Conservation (phyloP, 495 filamentous ascomycete genomes). For the Talaromyces wortmannii region DNA sequence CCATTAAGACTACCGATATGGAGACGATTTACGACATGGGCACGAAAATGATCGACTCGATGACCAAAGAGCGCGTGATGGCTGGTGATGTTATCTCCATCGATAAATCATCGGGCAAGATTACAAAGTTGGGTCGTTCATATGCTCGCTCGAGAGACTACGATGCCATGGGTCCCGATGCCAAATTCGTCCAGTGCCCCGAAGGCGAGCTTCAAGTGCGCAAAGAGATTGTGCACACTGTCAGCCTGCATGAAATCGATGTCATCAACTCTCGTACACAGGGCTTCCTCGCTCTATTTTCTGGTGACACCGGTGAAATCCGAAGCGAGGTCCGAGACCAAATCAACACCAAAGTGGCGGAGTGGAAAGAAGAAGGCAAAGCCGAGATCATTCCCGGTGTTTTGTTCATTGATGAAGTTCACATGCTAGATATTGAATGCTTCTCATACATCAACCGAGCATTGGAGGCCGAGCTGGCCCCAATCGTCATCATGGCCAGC, state of each 20-base stretch:
- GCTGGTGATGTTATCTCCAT: constrained; percentile 97
- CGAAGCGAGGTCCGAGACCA: constrained; percentile 94
- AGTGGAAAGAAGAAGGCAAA: constrained; percentile 99
- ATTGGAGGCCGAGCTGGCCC: constrained; percentile 85
- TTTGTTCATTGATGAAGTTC: constrained; percentile 97
- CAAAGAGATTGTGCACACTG: constrained; percentile 94
- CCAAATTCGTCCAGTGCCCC: constrained; percentile 97
- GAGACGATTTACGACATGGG: constrained; percentile 99
- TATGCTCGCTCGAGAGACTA: constrained; percentile 94
- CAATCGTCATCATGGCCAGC: constrained; percentile 99
- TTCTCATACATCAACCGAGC: constrained; percentile 98
- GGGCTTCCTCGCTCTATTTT: constrained; percentile 92
- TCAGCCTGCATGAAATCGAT: constrained; percentile 96
- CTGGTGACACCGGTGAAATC: constrained; percentile 97
- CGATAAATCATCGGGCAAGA: constrained; percentile 95
- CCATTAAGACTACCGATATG: constrained; percentile 99
- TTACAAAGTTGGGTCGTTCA: constrained; percentile 90
- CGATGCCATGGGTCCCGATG: constrained; percentile 98
- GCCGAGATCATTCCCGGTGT: constrained; percentile 97
- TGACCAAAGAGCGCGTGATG: constrained; percentile 98
- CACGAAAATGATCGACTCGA: constrained; percentile 97
- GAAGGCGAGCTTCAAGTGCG: constrained; percentile 97
- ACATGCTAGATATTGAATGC: constrained; percentile 99
- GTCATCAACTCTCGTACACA: constrained; percentile 98
- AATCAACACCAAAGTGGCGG: constrained; percentile 95